phyloP scores from a whole-genome alignment of 1,139 yeast genomes.

The Blastobotrys arbuscula region DNA sequence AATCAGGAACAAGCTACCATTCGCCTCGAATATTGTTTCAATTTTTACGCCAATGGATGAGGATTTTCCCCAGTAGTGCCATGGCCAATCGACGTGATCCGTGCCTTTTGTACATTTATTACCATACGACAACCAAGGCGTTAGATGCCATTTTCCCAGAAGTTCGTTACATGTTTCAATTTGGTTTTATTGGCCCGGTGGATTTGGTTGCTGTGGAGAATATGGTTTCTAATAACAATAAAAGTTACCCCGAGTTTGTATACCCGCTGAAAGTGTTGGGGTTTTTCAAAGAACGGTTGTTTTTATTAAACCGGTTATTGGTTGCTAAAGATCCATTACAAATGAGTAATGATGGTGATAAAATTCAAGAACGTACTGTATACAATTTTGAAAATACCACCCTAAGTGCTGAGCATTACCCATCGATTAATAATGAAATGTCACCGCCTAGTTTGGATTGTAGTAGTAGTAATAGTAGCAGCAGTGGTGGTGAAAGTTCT shows the following conservation, averaged over 20 bases:
- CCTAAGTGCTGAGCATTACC: slow-evolving; percentile 22
- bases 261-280: slow-evolving; percentile 33
- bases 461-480: not conserved
- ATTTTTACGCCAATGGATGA: slow-evolving; percentile 28
- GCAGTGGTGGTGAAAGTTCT: slow-evolving; percentile 10
- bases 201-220: slow-evolving; percentile 29
- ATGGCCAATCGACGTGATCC: slow-evolving; percentile 14
- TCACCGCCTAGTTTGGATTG: slow-evolving; percentile 10
- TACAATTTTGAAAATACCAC: slow-evolving; percentile 19
- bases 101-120: slow-evolving; percentile 29
- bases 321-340: slow-evolving; percentile 31
- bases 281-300: slow-evolving; percentile 34
- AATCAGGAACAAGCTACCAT: slow-evolving; percentile 21
- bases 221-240: slow-evolving; percentile 16
- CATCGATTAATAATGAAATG: slow-evolving; percentile 14
- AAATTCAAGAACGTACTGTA: slow-evolving; percentile 29
- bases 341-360: slow-evolving; percentile 20
- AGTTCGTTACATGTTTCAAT: slow-evolving; percentile 35
- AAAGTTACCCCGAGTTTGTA: slow-evolving; percentile 19
- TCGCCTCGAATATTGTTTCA: slow-evolving; percentile 25
- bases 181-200: slow-evolving; percentile 36
- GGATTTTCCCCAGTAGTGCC: slow-evolving; percentile 28
- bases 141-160: slow-evolving; percentile 38
- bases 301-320: slow-evolving; percentile 29
- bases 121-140: slow-evolving; percentile 32